A percentile compares a stretch with the other conserved stretches of the same genome.
phyloP scores from a whole-genome alignment of 2,329 filamentous ascomycete genomes.

The Didymella arachidicola region DNA sequence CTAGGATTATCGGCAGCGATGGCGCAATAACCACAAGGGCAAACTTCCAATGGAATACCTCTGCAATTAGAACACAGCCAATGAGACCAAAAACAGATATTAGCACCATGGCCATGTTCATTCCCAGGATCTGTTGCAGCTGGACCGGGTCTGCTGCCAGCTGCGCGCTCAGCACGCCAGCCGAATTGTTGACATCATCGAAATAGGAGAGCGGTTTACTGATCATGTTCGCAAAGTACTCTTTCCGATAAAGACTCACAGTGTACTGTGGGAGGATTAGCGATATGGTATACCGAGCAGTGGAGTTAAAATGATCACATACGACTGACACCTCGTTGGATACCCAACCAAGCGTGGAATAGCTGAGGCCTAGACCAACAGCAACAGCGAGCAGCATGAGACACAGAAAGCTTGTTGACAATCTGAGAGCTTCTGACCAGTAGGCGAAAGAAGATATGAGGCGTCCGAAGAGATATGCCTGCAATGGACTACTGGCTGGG shows the following conservation, averaged over 20 bases:
- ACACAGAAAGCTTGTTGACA: slow-evolving; percentile 55
- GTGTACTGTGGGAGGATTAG: slow-evolving; percentile 23
- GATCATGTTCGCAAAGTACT: slow-evolving; percentile 83
- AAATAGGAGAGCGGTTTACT: slow-evolving; percentile 94
- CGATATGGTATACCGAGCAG: background rate
- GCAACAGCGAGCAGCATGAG: slow-evolving; percentile 33
- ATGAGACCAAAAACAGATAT: slow-evolving; percentile 80
- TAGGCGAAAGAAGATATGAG: slow-evolving; percentile 35
- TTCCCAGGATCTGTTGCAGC: slow-evolving; percentile 37
- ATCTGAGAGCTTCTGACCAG: slow-evolving; percentile 26
- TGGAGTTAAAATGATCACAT: slow-evolving; percentile 3
- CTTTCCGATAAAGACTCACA: slow-evolving; percentile 77
- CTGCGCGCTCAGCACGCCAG: slow-evolving; percentile 77
- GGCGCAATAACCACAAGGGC: slow-evolving; percentile 75
- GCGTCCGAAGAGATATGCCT: slow-evolving; percentile 35
- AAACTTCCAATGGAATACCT: slow-evolving; percentile 83
- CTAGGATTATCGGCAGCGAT: slow-evolving; percentile 73
- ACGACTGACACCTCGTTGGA: slow-evolving; percentile 35
- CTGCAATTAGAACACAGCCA: slow-evolving; percentile 70
- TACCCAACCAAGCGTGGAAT: slow-evolving; percentile 36
- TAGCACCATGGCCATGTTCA: slow-evolving; percentile 74
- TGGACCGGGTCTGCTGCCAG: slow-evolving; percentile 51
- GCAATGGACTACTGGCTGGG: slow-evolving; percentile 30
- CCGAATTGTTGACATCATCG: slow-evolving; percentile 84
- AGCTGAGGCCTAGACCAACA: slow-evolving; percentile 31